Conservation (phyloP, 352 stramenopile genomes). For the Elongisporangium senticosum region DNA sequence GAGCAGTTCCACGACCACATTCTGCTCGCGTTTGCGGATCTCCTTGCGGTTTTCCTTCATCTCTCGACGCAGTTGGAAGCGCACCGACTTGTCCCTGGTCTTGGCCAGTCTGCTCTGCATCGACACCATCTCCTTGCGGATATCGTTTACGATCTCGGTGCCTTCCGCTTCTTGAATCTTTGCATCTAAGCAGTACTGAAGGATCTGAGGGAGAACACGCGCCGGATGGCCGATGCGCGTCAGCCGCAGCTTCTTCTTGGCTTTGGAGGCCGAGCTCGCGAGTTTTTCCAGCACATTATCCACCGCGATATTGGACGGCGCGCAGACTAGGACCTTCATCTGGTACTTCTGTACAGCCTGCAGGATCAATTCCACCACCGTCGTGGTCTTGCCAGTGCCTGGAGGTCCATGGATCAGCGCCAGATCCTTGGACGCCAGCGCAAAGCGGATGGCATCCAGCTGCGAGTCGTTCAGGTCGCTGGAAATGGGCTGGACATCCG, state of each 20-base stretch:
- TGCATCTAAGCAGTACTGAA: slow-evolving; percentile 93
- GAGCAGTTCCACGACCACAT: slow-evolving; percentile 90
- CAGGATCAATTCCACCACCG: slow-evolving; percentile 95
- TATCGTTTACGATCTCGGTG: slow-evolving; percentile 95
- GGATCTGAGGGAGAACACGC: slow-evolving; percentile 85
- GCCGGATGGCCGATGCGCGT: slow-evolving; percentile 93
- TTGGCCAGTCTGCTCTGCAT: slow-evolving; percentile 58
- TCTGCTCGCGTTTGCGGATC: slow-evolving; percentile 89
- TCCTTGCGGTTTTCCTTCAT: slow-evolving; percentile 94
- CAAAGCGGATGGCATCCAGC: slow-evolving; percentile 66
- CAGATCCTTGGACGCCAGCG: slow-evolving; percentile 82
- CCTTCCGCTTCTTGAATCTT: slow-evolving; percentile 89
- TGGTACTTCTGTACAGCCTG: slow-evolving; percentile 85
- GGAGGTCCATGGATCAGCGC: slow-evolving; percentile 91
- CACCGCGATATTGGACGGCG: slow-evolving; percentile 97
- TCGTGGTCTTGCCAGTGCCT: slow-evolving; percentile 96
- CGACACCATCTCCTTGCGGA: slow-evolving; percentile 86
- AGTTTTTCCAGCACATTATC: slow-evolving; percentile 97
- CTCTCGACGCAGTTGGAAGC: slow-evolving; percentile 58
- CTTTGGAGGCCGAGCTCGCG: slow-evolving; percentile 30
- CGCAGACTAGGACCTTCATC: slow-evolving; percentile 93
- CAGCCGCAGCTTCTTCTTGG: slow-evolving; percentile 32
- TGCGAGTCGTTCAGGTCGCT: slow-evolving; percentile 69
- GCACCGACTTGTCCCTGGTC: slow-evolving; percentile 41
- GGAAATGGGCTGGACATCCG: slow-evolving; percentile 43